Evolutionary conservation across 2,329 filamentous ascomycete genomes (phyloP).

Genomic region (Aspergillus floridensis): DNA sequence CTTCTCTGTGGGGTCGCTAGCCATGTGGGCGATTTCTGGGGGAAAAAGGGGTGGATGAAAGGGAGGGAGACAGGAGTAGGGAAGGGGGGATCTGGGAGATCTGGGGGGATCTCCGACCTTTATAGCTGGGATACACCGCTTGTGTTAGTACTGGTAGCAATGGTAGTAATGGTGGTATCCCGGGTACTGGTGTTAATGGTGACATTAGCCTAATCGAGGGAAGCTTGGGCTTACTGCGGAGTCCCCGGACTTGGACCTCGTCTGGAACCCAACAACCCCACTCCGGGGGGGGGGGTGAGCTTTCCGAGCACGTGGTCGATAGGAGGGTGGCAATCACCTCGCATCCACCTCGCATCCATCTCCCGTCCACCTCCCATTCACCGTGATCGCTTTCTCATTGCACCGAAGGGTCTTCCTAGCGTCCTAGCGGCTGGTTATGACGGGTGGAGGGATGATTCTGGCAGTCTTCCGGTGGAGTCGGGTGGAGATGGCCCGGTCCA

Average conservation of each 20-base stretch:
- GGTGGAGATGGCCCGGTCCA: conserved; percentile 13
- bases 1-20: conserved; percentile 32
- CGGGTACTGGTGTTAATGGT: neutral
- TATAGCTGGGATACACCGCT: conserved; percentile 26
- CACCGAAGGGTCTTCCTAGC: neutral
- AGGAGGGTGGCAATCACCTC: conserved; percentile 10
- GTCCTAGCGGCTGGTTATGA: neutral
- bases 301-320: conserved; percentile 15
- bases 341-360: neutral
- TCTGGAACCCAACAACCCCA: neutral
- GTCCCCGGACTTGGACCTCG: conserved; percentile 20
- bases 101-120: conserved; percentile 26
- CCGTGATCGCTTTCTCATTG: neutral
- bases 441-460: conserved; percentile 11
- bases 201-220: conserved; percentile 22
- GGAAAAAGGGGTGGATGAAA: conserved; percentile 26
- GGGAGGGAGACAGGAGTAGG: conserved; percentile 27
- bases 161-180: too few relatives aligned
- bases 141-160: conserved; percentile 6
- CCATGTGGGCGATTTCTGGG: conserved; percentile 32
- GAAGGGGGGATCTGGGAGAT: neutral
- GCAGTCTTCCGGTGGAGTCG: conserved; percentile 5
- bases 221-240: conserved; percentile 24
- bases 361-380: neutral
- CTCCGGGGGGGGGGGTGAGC: neutral